Evolutionary conservation across 352 stramenopile species (phyloP).

Genomic region (Phytophthora colocasiae): DNA sequence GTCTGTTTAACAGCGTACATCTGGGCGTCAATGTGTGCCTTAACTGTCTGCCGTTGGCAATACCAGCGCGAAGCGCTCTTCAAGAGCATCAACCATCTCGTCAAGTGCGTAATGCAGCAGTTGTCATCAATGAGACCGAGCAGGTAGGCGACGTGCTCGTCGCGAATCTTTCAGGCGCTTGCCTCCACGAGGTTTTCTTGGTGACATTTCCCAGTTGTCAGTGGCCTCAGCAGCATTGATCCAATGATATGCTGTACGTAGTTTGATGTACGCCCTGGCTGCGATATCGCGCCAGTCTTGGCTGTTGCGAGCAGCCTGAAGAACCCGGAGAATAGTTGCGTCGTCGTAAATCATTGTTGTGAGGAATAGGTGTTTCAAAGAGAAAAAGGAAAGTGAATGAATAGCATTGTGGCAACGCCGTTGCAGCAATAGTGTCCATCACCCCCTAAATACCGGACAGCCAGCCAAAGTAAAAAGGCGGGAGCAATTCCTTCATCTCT

Average conservation of each 20-base stretch:
- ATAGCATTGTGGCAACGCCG: no score
- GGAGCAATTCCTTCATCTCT: no score
- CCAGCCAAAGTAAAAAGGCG: no score
- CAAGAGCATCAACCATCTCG: slow-evolving; percentile 4
- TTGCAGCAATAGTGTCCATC: no score
- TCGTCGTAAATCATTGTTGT: no score
- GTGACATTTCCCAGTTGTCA: background rate
- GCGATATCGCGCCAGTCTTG: no score
- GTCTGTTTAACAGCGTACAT: slow-evolving; percentile 9
- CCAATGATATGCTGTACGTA: slow-evolving; percentile 7
- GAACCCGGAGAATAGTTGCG: no score
- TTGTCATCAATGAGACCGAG: background rate
- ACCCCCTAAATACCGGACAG: no score
- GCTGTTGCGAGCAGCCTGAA: no score
- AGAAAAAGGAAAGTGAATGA: no score
- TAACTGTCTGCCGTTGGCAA: background rate
- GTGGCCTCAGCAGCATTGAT: background rate
- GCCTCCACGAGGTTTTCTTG: background rate
- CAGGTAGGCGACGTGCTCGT: slow-evolving; percentile 1
- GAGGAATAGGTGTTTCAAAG: no score
- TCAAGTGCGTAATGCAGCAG: slow-evolving; percentile 1
- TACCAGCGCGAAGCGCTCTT: background rate
- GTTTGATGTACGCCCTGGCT: no score
- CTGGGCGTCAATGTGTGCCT: background rate
- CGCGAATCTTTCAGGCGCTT: slow-evolving; percentile 1